These are phyloP conservation scores for Termitomyces bulborhizus DNA, from an alignment of 768 basidiomycete species.

Conservation along the genomic window DNA sequence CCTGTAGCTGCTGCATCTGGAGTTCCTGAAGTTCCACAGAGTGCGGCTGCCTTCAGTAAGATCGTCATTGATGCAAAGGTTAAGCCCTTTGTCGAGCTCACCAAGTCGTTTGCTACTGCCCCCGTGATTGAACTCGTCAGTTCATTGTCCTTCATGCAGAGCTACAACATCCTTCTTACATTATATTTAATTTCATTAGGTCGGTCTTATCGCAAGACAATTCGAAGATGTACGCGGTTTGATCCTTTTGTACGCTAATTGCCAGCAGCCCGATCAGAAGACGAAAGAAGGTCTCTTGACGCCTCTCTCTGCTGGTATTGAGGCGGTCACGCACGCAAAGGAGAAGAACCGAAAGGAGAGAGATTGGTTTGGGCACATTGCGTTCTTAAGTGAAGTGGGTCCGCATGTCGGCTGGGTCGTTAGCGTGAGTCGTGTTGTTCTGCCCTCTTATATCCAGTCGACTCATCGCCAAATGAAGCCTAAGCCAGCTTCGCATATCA, in stretches of 20 bases:
- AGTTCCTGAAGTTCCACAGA: slow-evolving; percentile 40
- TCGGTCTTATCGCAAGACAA: slow-evolving; percentile 57
- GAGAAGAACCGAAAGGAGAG: slow-evolving; percentile 75
- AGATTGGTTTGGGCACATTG: slow-evolving; percentile 80
- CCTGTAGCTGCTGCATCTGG: slow-evolving; percentile 21
- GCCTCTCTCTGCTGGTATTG: slow-evolving; percentile 68
- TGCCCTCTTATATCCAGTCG: background rate
- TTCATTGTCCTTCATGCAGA: background rate
- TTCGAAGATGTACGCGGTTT: slow-evolving; percentile 65
- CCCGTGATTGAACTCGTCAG: slow-evolving; percentile 75
- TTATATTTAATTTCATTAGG: slow-evolving; percentile 35
- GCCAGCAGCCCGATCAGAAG: slow-evolving; percentile 73
- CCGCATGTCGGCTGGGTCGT: slow-evolving; percentile 85
- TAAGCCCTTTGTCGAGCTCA: slow-evolving; percentile 68
- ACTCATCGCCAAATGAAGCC: slow-evolving; percentile 34
- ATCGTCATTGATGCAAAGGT: slow-evolving; percentile 68
- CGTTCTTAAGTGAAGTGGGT: slow-evolving; percentile 76
- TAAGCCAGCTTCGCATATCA: slow-evolving; percentile 77
- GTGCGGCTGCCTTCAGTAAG: slow-evolving; percentile 69
- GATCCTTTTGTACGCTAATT: slow-evolving; percentile 59
- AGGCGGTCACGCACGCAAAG: slow-evolving; percentile 73
- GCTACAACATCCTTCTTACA: background rate
- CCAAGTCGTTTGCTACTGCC: slow-evolving; percentile 62
- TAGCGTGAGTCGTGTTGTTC: slow-evolving; percentile 44
- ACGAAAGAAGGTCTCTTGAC: slow-evolving; percentile 50